Evolutionary conservation across 371 early-diverging fungal species (phyloP).

Genomic region (Rhizopus delemar): DNA sequence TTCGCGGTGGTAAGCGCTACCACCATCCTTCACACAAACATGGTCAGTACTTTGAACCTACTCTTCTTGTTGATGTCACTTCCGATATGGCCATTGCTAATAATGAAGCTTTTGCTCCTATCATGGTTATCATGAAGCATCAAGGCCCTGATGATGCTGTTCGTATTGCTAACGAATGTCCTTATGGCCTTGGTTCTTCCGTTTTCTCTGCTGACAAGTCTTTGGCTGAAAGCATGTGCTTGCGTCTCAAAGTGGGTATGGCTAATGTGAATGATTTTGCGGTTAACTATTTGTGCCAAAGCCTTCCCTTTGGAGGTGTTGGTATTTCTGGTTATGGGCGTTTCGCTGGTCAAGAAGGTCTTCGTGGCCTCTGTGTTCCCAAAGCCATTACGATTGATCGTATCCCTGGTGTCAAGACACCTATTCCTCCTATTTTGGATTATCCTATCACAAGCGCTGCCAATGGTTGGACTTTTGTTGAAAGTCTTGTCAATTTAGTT

Average conservation of each 20-base stretch:
- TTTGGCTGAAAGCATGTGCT: conserved; percentile 65
- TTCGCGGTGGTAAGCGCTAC: conserved; percentile 69
- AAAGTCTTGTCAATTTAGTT: conserved; percentile 40
- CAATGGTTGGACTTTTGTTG: conserved; percentile 48
- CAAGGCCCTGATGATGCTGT: conserved; percentile 72
- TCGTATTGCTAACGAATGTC: conserved; percentile 70
- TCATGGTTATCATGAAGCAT: conserved; percentile 81
- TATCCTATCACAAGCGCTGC: conserved; percentile 57
- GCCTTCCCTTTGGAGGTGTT: conserved; percentile 84
- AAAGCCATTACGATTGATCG: conserved; percentile 75
- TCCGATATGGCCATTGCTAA: conserved; percentile 75
- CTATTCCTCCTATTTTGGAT: conserved; percentile 68
- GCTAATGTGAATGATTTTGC: conserved; percentile 87
- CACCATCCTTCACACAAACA: conserved; percentile 66
- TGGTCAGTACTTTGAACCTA: conserved; percentile 83
- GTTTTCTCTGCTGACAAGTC: conserved; percentile 74
- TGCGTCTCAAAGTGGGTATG: conserved; percentile 77
- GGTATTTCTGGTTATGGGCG: conserved; percentile 81
- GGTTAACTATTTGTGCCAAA: conserved; percentile 81
- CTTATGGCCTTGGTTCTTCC: conserved; percentile 79
- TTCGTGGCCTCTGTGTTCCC: conserved; percentile 72
- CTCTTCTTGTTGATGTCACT: conserved; percentile 76
- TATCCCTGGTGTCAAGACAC: conserved; percentile 71
- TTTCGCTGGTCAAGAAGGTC: conserved; percentile 72
- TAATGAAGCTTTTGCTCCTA: conserved; percentile 82